Base-by-base conservation (phyloP, 306 rosid species). In the Quercus glauca region DNA sequence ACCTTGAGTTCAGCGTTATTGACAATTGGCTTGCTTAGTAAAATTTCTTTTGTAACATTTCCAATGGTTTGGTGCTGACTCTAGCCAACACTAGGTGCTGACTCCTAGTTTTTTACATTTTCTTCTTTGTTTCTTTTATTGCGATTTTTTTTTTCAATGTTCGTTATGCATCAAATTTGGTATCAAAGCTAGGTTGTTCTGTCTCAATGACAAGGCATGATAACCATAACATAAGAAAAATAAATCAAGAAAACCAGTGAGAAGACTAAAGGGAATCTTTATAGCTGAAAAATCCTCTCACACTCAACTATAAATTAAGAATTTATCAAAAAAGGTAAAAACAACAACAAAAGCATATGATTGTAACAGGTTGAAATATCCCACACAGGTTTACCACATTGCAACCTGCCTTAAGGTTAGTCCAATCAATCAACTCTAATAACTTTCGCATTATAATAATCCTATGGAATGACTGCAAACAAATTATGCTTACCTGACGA, bases 401-500 rank as follows among this genome's bases (percentile, higher is more conserved):
- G 45, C 45, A 41, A 41, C 11, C 45, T 7, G 45, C 11, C 45
- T 41, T 41, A 41, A 41, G 45, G 45, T 41, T 57, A 65, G 79
- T 28, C 45, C 63, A 57, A 71, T 21, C 68, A 75, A 76, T 41
- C 76, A 76, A 28, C 77, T 73, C 73, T 35, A 63, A 55, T 21
- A 71, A 35, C 71, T 78, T 57, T 65, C 35, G 56, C 78, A 75
- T 64, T 45, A 55, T 52, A 83, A 19, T 71, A 25, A 75, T 52
- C 73, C 74, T 25, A 70, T 51, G 55, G 59, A 73, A 71, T 61
- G 59, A 73, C 20, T 14, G 20, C 19, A 55, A 81, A 64, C 69
- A 21, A 80, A 51, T 37, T 23, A 74, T 55, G 77, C 87, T 81
- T 81, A 87, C 99, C 96, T 83, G 76, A 61, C 96, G 98, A 73